These are phyloP conservation scores for Hypoxylon intermedium DNA, from an alignment of 495 filamentous ascomycete genomes.

Conservation along the genomic window DNA sequence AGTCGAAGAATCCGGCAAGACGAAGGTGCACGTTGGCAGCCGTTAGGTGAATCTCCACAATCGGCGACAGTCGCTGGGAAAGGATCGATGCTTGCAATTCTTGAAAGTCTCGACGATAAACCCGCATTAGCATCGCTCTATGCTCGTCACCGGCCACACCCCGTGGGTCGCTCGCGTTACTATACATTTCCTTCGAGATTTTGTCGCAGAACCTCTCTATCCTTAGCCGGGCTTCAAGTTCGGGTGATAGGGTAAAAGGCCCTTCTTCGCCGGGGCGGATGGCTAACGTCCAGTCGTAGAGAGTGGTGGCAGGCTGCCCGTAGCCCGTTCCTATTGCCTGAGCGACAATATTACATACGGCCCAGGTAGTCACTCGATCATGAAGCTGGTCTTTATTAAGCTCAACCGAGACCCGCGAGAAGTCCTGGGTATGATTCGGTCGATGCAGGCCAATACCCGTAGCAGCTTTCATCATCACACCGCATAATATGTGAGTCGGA, in stretches of 20 bases:
- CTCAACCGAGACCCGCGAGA: conserved; percentile 80
- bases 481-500: conserved; percentile 87
- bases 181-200: conserved; percentile 84
- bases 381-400: conserved; percentile 83
- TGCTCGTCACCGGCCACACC: conserved; percentile 75
- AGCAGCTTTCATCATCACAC: conserved; percentile 91
- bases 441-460: conserved; percentile 91
- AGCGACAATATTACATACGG: conserved; percentile 90
- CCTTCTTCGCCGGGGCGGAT: conserved; percentile 67
- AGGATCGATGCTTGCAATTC: conserved; percentile 61
- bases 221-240: conserved; percentile 71
- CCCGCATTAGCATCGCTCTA: conserved; percentile 68
- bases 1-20: conserved; percentile 88
- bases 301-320: conserved; percentile 85
- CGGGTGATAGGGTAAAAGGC: conserved; percentile 70
- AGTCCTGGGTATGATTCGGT: conserved; percentile 89
- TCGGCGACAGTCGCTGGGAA: conserved; percentile 59
- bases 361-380: conserved; percentile 89
- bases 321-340: conserved; percentile 90
- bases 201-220: conserved; percentile 87
- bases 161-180: conserved; percentile 75
- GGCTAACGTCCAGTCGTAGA: conserved; percentile 86
- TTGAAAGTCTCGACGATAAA: conserved; percentile 62
- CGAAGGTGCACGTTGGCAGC: conserved; percentile 84
- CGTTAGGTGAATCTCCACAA: conserved; percentile 75